Evolutionary conservation across 2,329 filamentous ascomycete species (phyloP), one percentile per base, ranked within the genome.

Genomic region (Phaeosphaeriaceae sp.): DNA sequence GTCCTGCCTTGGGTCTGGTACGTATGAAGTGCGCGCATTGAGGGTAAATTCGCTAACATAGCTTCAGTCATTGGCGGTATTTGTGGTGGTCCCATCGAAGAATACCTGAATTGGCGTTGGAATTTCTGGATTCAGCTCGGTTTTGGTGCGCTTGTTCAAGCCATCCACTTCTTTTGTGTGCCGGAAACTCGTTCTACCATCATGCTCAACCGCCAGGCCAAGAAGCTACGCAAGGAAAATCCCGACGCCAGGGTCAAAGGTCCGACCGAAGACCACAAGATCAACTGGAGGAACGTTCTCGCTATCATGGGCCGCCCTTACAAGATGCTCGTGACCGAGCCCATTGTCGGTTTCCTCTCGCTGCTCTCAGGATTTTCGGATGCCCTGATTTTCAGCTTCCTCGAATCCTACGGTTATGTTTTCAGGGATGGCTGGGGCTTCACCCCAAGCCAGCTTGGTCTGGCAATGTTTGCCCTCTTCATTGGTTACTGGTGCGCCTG

Each of bases 71-170:
- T 94, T 1, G 91, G 91, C 0, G 91, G 91, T 11, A 89, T 94
- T 90, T 90, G 92, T 22, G 91, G 91, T 65, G 91, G 90, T 0
- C 92, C 92, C 65, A 86, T 89, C 19, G 85, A 93, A 74, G 77
- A 85, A 32, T 87, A 86, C 64, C 81, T 91, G 1, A 9, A 11
- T 24, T 94, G 91, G 91, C 84, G 85, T 63, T 93, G 89, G 89
- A 87, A 84, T 57, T 93, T 94, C 75, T 95, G 91, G 91, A 90
- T 94, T 63, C 91, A 94, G 77, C 86, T 95, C 60, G 92, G 93
- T 64, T 89, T 95, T 55, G 92, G 92, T 24, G 87, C 78, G 5
- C 82, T 86, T 26, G 86, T 92, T 1, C 91, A 94, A 70, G 22
- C 85, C 3, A 70, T 91, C 9, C 91, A 93, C 73, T 78, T 89